phyloP scores from a whole-genome alignment of 257 asterid genomes.

The Primulina tabacum region DNA sequence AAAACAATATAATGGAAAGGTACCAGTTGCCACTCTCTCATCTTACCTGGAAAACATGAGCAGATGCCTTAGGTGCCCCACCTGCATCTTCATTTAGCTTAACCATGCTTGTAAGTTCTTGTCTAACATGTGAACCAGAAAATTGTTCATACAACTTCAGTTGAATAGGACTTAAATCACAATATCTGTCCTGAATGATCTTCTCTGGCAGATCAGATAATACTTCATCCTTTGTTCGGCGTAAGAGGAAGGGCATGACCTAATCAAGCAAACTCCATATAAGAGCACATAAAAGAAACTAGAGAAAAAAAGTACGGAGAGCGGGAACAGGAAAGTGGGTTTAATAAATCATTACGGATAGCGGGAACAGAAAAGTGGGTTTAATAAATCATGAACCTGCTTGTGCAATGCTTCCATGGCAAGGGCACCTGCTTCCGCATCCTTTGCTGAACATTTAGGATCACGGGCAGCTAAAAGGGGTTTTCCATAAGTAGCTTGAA shows the following conservation, averaged over 20 bases:
- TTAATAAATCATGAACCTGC: constrained; percentile 52
- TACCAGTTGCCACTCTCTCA: neutral
- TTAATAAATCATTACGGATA: constrained; percentile 7
- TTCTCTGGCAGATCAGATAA: constrained; percentile 96
- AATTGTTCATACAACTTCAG: constrained; percentile 84
- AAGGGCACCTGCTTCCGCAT: constrained; percentile 93
- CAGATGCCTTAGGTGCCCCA: constrained; percentile 75
- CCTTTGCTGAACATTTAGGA: constrained; percentile 95
- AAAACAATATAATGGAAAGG: constrained; percentile 1
- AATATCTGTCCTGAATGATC: constrained; percentile 96
- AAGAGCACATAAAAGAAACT: constrained; percentile 7
- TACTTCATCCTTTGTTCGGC: constrained; percentile 97
- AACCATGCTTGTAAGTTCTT: constrained; percentile 83
- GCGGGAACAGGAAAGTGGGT: constrained; percentile 16
- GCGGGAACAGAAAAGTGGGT: constrained; percentile 16
- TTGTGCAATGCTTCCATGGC: constrained; percentile 99
- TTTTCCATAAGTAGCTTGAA: constrained; percentile 94
- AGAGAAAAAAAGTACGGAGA: constrained; percentile 3
- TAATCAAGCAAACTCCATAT: constrained; percentile 31
- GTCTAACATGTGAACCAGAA: constrained; percentile 88
- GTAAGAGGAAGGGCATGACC: constrained; percentile 99
- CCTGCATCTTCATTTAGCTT: constrained; percentile 68
- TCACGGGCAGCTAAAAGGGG: constrained; percentile 93
- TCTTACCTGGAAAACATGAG: constrained; percentile 97
- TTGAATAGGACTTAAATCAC: constrained; percentile 94